phyloP scores from a whole-genome alignment of 140 eudicot genomes.

The Cichorium intybus region DNA sequence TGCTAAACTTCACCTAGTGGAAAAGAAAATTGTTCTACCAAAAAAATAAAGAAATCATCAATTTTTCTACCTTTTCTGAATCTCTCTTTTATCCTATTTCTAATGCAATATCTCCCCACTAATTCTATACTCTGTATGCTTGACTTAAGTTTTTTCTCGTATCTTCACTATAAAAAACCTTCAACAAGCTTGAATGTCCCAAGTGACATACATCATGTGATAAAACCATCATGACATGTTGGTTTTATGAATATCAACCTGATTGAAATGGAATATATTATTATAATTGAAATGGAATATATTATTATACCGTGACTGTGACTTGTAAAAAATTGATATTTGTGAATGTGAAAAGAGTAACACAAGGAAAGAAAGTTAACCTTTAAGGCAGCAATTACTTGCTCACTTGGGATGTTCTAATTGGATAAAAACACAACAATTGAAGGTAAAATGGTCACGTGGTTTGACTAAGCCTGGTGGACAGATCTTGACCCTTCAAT shows the following conservation, averaged over 20 bases:
- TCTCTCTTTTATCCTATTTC: conserved; percentile 1
- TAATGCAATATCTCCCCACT: conserved; percentile 8
- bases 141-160: conserved; percentile 1
- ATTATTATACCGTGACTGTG: too few relatives aligned
- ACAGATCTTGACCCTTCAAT: conserved; percentile 34
- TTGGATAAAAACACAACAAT: conserved; percentile 5
- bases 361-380: conserved; percentile 27
- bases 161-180: conserved; percentile 6
- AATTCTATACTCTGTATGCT: neutral
- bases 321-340: too few relatives aligned
- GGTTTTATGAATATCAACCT: conserved; percentile 22
- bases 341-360: too few relatives aligned
- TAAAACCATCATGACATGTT: conserved; percentile 19
- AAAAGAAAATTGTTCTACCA: neutral
- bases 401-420: conserved; percentile 10
- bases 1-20: conserved; percentile 10
- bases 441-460: conserved; percentile 26
- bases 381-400: conserved; percentile 15
- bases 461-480: conserved; percentile 24
- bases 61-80: neutral
- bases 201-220: conserved; percentile 16
- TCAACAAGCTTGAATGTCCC: conserved; percentile 17
- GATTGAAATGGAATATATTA: neutral
- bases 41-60: neutral
- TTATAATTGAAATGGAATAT: neutral